Evolutionary conservation across 257 asterid species (phyloP).

Genomic region (Ilex asprella): DNA sequence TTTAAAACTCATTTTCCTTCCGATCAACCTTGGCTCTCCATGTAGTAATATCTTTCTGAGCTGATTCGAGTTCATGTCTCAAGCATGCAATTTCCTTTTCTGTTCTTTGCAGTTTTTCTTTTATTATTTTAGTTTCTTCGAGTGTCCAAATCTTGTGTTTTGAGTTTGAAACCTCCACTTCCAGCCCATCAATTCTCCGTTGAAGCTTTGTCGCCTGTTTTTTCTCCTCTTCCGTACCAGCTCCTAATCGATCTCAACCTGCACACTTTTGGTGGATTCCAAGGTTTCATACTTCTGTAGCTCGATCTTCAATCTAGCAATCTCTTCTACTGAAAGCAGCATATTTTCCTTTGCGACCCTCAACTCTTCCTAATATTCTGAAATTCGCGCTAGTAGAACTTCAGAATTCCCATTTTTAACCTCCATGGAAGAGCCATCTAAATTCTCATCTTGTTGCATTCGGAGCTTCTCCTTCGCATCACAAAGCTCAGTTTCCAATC

Average conservation of each 20-base stretch:
- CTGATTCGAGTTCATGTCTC: neutral
- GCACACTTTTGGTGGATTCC: neutral
- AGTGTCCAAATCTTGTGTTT: neutral
- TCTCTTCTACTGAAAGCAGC: neutral
- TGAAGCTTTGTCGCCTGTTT: neutral
- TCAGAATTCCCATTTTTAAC: neutral
- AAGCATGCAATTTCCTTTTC: neutral
- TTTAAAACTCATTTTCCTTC: neutral
- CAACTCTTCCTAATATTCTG: neutral
- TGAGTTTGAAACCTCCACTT: neutral
- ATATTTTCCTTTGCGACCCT: neutral
- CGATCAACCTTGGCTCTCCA: neutral
- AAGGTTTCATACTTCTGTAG: neutral
- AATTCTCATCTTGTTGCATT: neutral
- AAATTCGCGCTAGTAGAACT: neutral
- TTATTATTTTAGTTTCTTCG: too few species aligned
- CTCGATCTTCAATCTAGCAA: neutral
- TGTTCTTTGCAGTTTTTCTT: neutral
- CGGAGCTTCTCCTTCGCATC: neutral
- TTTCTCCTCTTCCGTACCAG: neutral
- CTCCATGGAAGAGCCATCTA: neutral
- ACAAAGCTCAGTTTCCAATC: neutral
- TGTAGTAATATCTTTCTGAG: neutral
- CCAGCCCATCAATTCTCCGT: neutral
- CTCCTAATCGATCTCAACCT: neutral